phyloP scores from a whole-genome alignment of 805 yeast genomes.

The Candida suzukii region DNA sequence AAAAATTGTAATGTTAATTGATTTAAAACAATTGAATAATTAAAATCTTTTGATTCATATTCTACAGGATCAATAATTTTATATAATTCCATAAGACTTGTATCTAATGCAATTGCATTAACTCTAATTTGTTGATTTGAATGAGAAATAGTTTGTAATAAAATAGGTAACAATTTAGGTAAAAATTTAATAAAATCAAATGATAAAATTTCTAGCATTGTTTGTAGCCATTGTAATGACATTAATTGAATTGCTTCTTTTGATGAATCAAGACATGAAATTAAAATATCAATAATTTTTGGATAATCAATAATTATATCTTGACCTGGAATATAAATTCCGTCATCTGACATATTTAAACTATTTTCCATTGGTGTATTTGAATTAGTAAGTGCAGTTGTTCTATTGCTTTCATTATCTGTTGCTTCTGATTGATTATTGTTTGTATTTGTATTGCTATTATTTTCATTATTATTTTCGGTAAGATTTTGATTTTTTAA shows the following conservation, averaged over 20 bases:
- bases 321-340: constrained; percentile 64
- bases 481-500: constrained; percentile 9
- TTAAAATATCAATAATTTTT: constrained; percentile 69
- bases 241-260: constrained; percentile 73
- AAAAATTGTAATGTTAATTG: constrained; percentile 66
- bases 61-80: constrained; percentile 30
- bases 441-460: neutral
- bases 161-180: constrained; percentile 66
- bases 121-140: constrained; percentile 42
- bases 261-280: constrained; percentile 71
- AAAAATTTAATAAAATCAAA: constrained; percentile 64
- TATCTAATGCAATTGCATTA: constrained; percentile 50
- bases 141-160: constrained; percentile 57
- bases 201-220: constrained; percentile 67
- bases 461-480: neutral
- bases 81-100: constrained; percentile 47
- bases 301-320: constrained; percentile 78
- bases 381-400: neutral
- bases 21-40: constrained; percentile 57
- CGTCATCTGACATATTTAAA: constrained; percentile 32
- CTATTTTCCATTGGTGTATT: constrained; percentile 9
- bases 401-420: neutral
- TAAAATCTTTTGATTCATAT: constrained; percentile 29
- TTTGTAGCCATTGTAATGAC: constrained; percentile 76
- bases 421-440: neutral